Base-by-base conservation (phyloP, 495 filamentous ascomycete genomes). In the Cladorrhinum samala region DNA sequence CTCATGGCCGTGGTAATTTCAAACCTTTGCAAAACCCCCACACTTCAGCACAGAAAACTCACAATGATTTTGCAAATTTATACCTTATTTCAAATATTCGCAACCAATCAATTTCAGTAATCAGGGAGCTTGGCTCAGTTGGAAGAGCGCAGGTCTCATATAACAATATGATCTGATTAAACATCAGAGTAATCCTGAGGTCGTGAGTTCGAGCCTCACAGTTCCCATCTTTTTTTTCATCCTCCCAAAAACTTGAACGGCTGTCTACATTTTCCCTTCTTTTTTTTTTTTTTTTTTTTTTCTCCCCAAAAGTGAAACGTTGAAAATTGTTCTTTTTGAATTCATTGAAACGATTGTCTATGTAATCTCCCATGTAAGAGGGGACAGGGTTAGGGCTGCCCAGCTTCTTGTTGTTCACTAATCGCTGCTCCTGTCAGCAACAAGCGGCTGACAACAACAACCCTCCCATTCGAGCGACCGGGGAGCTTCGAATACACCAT, bases 81-180 rank as follows among this genome's bases (percentile, higher is more conserved):
- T 5, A 5, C 27, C 11, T 33, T 33, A 33, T 33, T 33, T 33
- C 11, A 6, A 33, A 33, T 33, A 5, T 33, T 33, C 27, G 11
- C 27, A 5, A 33, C 27, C n/a, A 37, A 37, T 37, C 30, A 14
- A 17, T 18, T 5, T 41, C 39, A 8, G 17, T 17, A 41, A 41
- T 18, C 27, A 40, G 54, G 54, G 54, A 56, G 46, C 44, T 52
- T 56, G 54, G 54, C 54, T 56, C 54, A 56, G 54, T 52, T 33
- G 54, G 54, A 52, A 56, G 54, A 56, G 54, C 54, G 54, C 50
- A 52, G 54, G 54, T 56, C 54, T 56, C 54, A 56, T 56, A 56
- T 47, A 33, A 19, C 46, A 14, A 47, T 52, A 48, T 56, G 54
- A 56, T 52, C 54, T 56, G 49, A 20, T 56, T 52, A 47, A 46